A percentile compares a stretch with the other conserved stretches of the same genome.
These are phyloP conservation scores for Parietichytrium sp. DNA, from an alignment of 108 stramenopile species.

Conservation along the genomic window DNA sequence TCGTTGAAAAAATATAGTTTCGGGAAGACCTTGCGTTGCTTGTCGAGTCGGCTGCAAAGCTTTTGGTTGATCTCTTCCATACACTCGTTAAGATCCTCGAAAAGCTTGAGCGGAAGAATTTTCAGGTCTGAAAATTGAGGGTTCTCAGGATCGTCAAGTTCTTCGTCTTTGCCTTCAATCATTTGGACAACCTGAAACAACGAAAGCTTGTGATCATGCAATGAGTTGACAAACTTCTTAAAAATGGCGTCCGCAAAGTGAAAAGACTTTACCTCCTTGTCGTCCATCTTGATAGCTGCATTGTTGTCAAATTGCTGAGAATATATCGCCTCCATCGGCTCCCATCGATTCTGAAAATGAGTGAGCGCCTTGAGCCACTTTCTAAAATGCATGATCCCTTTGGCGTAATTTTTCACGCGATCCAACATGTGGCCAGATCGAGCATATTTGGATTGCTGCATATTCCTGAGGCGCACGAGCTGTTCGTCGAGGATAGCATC, in stretches of 20 bases:
- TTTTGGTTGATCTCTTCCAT: slow-evolving; percentile 25
- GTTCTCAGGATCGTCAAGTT: not conserved
- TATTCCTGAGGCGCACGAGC: not conserved
- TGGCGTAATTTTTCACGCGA: not conserved
- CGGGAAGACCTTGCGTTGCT: not conserved
- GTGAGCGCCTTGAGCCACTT: not conserved
- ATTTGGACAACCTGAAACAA: not conserved
- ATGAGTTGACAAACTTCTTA: not conserved
- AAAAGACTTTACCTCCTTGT: slow-evolving; percentile 8
- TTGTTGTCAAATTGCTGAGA: not conserved
- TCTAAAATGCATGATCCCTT: not conserved
- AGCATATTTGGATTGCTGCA: not conserved
- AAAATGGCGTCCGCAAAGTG: slow-evolving; percentile 19
- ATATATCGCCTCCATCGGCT: slow-evolving; percentile 21
- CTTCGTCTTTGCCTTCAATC: not conserved
- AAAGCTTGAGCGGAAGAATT: not conserved
- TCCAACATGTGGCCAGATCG: not conserved
- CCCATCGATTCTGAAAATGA: slow-evolving; percentile 16
- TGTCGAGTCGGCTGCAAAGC: not conserved
- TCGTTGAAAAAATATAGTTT: not conserved
- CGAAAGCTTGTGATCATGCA: not conserved
- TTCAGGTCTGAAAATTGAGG: not conserved
- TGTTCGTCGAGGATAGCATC: not conserved
- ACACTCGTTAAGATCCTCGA: slow-evolving; percentile 23
- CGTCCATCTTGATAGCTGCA: not conserved